Base-by-base conservation (phyloP, 2,329 filamentous ascomycete genomes). In the Davidsoniella neocaledoniae region DNA sequence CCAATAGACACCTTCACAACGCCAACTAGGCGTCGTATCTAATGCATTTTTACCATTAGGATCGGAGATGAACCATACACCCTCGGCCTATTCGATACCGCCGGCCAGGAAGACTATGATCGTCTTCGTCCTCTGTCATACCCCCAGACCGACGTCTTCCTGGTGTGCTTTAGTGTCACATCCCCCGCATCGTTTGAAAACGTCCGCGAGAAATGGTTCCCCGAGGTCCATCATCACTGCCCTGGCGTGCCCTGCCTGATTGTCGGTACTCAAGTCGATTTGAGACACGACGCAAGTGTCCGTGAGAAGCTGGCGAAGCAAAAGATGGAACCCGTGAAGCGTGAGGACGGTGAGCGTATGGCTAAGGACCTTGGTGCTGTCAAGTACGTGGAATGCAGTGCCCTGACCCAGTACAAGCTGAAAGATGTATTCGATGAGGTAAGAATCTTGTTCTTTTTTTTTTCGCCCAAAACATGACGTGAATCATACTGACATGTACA, bases 401-500 rank as follows among this genome's bases (percentile, higher is more conserved):
- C 91, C 52, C 70, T 98, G 65, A 96, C 91, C 55, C 91, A 98
- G 71, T 95, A 88, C 71, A 95, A 95, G 70, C 71, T 98, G 57
- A 98, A 98, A 74, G 91, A 96, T 63, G 91, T 98, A 16, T 98
- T 98, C 67, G 91, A 98, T 61, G 91, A 96, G 83, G 88, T 94
- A 75, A 58, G 76, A 21, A 25, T 38, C 21, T 33, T 21, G 23
- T 25, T 50, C n/a, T 19, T 37, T 36, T 49, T 36, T 47, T 9
- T 19, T 26, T 37, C 16, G 45, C 26, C 37, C 26, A 12, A 41
- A n/a, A 10, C 25, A 25, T 41, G 8, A 10, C n/a, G n/a, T 42
- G 38, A 14, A 16, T 16, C 21, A 38, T 26, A 21, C 48, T 40
- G 38, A 37, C 39, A 19, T 29, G 12, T 19, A n/a, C 17, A 23